A percentile compares a stretch with the other conserved stretches of the same genome.
Conservation (phyloP, 441 rosid species). For the Hypseocharis bilobata region DNA sequence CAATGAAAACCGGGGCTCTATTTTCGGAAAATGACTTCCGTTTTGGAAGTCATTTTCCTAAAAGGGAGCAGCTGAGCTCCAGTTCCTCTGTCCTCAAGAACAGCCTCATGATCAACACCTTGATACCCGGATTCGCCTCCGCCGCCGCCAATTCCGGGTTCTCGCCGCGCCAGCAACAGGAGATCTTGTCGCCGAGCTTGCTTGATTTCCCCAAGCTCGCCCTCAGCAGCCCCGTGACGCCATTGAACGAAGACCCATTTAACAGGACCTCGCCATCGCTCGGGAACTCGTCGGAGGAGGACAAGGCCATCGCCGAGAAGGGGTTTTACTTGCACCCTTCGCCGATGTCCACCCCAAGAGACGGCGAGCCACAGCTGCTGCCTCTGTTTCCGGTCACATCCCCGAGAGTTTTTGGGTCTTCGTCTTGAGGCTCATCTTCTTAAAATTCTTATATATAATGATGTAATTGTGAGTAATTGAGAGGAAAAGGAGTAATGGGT, state of each 20-base stretch:
- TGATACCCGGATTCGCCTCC: too few species aligned
- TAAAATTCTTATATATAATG: constrained; percentile 18
- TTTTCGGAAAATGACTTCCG: too few species aligned
- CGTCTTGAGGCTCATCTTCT: constrained; percentile 24
- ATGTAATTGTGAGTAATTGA: constrained; percentile 24
- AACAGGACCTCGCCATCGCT: constrained; percentile 49
- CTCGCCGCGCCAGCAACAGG: constrained; percentile 58
- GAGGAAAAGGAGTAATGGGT: constrained; percentile 29
- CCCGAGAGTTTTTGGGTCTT: constrained; percentile 57
- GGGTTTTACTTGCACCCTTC: constrained; percentile 89
- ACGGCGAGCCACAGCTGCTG: constrained; percentile 69
- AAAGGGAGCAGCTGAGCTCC: too few species aligned
- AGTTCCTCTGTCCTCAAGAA: constrained; percentile 37
- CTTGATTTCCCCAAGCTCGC: constrained; percentile 77
- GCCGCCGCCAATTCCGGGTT: constrained; percentile 30
- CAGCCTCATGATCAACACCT: constrained; percentile 69
- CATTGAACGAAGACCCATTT: constrained; percentile 61
- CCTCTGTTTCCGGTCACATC: constrained; percentile 78
- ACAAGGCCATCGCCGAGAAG: constrained; percentile 77
- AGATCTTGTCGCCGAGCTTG: constrained; percentile 76
- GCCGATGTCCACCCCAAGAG: constrained; percentile 77
- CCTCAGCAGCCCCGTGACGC: constrained; percentile 82
- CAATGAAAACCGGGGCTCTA: constrained; percentile 4
- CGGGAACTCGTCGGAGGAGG: constrained; percentile 66
- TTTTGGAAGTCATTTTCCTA: too few species aligned